Percentiles rank a stretch among this genome's conserved stretches.
Conservation (phyloP, 108 stramenopile species). For the Stephanodiscus triporus region DNA sequence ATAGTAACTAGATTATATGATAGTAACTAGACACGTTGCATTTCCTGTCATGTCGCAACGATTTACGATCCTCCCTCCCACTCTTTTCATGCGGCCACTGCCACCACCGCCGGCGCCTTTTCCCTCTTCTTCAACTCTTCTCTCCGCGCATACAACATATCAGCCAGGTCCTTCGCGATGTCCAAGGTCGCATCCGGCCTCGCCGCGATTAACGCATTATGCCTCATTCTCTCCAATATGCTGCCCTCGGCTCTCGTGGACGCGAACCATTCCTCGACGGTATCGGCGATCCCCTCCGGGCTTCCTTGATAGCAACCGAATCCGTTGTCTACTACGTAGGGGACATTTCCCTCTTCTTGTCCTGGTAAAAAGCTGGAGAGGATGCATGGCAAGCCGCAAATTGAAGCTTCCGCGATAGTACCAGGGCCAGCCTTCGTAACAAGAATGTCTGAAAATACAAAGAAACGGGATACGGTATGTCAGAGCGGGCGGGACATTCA, state of each 20-base stretch:
- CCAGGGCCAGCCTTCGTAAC: conserved; percentile 96
- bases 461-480: conserved; percentile 43
- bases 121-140: conserved; percentile 27
- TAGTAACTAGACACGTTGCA: not conserved
- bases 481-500: conserved; percentile 36
- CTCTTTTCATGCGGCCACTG: not conserved
- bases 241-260: conserved; percentile 46
- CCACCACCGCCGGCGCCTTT: not conserved
- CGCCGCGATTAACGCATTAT: conserved; percentile 73
- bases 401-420: conserved; percentile 95
- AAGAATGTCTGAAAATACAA: conserved; percentile 56
- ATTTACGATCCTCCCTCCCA: not conserved
- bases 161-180: conserved; percentile 86
- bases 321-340: conserved; percentile 87
- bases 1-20: no score
- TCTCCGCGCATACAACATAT: conserved; percentile 59
- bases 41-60: not conserved
- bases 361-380: conserved; percentile 91
- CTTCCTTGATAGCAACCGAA: conserved; percentile 88
- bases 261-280: conserved; percentile 80
- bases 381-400: conserved; percentile 94
- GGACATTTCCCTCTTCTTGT: conserved; percentile 96
- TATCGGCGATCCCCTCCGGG: conserved; percentile 82
- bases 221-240: conserved; percentile 57
- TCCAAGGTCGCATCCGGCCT: conserved; percentile 84